Evolutionary conservation across 2,329 filamentous ascomycete genomes (phyloP), one percentile per base, ranked within the genome.

Genomic region (Exophiala xenobiotica): DNA sequence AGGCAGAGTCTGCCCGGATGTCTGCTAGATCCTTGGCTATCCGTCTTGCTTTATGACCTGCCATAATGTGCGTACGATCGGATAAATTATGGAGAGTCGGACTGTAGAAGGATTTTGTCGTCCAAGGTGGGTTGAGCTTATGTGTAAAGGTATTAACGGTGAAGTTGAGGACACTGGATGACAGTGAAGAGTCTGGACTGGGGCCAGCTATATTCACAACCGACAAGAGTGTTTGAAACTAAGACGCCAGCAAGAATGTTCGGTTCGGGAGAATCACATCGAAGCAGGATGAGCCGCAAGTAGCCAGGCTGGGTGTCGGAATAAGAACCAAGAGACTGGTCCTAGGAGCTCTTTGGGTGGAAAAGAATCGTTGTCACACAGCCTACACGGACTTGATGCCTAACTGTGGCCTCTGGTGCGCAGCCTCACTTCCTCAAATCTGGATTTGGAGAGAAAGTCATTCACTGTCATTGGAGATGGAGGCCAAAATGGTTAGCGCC

Each of bases 1-100:
- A 95, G 55, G 82, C 80, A 49, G 80, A 78, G 66, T 99, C 93
- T 54, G 68, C 64, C 35, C 71, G 69, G 48, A 77, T 74, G 60
- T 77, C 74, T 24, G 72, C 71, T 44, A 77, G 66, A 55, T 77
- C 74, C 62, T 77, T 77, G 33, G 69, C 69, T 51, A 77, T 71
- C 53, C 82, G 79, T 58, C 81, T 76, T 47, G 74, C 73, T 48
- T 80, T 76, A 63, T 83, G 81, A 47, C 78, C 75, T 53, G 78
- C 69, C 75, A 82, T 82, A 19, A 22, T 43, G 14, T 45, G 5
- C 14, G 19, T 16, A 31, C 31, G 4, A 14, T 35, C 42, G 22
- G 42, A 22, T 14, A 12, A 14, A 6, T 11, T 27, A n/a, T 39
- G 38, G 38, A 51, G 54, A 57, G 54, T 57, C 54, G 53, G 47